Evolutionary conservation across 371 early-diverging fungal species (phyloP).

Genomic region (Mucor indicus): DNA sequence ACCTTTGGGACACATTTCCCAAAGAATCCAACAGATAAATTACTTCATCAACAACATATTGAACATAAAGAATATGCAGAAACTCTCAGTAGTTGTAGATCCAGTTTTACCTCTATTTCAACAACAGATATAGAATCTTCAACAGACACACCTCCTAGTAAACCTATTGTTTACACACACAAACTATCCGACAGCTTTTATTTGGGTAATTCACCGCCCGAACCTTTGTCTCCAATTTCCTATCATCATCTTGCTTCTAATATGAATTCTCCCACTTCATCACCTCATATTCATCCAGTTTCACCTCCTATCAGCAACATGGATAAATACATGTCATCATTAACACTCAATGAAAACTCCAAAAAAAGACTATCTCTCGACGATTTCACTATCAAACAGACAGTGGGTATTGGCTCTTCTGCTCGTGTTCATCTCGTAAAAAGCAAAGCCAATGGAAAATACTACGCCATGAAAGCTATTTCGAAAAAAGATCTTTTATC

Average conservation of each 20-base stretch:
- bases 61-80: too few relatives aligned
- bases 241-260: slow-evolving; percentile 2
- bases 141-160: not conserved
- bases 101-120: too few relatives aligned
- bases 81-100: too few relatives aligned
- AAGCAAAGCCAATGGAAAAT: slow-evolving; percentile 37
- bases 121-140: too few relatives aligned
- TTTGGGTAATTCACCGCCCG: slow-evolving; percentile 3
- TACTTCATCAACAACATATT: too few relatives aligned
- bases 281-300: slow-evolving; percentile 7
- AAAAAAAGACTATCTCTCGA: not conserved
- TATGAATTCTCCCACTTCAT: slow-evolving; percentile 2
- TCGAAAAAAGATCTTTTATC: slow-evolving; percentile 89
- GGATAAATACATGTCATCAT: not conserved
- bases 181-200: slow-evolving; percentile 11
- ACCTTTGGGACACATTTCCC: too few relatives aligned
- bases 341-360: not conserved
- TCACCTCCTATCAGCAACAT: not conserved
- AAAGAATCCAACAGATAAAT: too few relatives aligned
- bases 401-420: slow-evolving; percentile 69
- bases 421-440: slow-evolving; percentile 64
- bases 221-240: slow-evolving; percentile 5
- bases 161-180: slow-evolving; percentile 11
- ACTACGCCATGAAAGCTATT: slow-evolving; percentile 88
- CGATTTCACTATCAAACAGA: slow-evolving; percentile 29